Conservation (phyloP, 768 basidiomycete species). For the Lactarius quietus region DNA sequence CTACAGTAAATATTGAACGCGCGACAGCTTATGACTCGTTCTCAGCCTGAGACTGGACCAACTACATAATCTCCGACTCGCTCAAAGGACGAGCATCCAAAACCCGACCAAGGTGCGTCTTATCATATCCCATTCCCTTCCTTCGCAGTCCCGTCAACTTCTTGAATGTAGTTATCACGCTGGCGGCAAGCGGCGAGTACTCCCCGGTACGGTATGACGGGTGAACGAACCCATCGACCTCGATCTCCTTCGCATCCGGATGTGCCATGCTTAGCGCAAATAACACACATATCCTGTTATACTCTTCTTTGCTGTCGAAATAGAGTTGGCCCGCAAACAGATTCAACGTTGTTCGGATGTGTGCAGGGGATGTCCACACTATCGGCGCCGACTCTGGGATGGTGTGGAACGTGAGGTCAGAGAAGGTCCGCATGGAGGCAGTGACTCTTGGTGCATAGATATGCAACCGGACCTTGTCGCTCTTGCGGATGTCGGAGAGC, state of each 20-base stretch:
- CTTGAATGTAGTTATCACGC: conserved; percentile 2
- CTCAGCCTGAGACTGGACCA: neutral
- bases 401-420: conserved; percentile 12
- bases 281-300: conserved; percentile 4
- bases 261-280: conserved; percentile 4
- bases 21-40: neutral
- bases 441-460: conserved; percentile 14
- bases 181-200: neutral
- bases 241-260: neutral
- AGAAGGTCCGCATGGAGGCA: conserved; percentile 13
- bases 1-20: neutral
- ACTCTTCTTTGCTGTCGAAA: conserved; percentile 8
- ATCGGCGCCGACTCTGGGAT: neutral
- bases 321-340: conserved; percentile 18
- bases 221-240: conserved; percentile 5
- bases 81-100: conserved; percentile 5
- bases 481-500: conserved; percentile 12
- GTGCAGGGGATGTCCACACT: neutral
- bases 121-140: neutral
- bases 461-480: conserved; percentile 8
- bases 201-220: neutral
- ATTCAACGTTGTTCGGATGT: neutral
- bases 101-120: neutral
- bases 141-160: neutral
- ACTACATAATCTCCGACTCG: neutral